Conservation (phyloP, 768 basidiomycete species). For the Russula brevipes region DNA sequence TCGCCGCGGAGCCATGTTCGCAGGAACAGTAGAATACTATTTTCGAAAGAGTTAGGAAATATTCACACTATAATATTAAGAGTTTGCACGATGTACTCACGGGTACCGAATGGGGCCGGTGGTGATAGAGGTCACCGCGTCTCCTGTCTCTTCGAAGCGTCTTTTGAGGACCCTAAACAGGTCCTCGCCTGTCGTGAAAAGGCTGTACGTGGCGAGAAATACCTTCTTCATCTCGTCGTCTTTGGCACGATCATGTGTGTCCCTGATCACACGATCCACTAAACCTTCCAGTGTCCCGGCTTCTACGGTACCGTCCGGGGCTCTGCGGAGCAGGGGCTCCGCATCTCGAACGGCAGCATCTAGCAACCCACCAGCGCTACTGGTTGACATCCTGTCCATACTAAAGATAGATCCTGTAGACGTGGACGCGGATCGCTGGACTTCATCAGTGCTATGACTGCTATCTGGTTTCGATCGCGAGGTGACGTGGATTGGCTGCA, state of each 20-base stretch:
- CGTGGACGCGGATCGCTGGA: neutral
- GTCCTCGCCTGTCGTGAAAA: constrained; percentile 41
- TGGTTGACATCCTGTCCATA: neutral
- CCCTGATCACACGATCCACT: constrained; percentile 37
- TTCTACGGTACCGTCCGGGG: constrained; percentile 31
- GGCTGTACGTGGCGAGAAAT: constrained; percentile 40
- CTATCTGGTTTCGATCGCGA: neutral
- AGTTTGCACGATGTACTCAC: constrained; percentile 1
- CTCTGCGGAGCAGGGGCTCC: constrained; percentile 7
- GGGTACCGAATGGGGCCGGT: constrained; percentile 3
- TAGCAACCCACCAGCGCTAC: neutral
- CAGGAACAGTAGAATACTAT: constrained; percentile 15
- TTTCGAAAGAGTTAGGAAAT: neutral
- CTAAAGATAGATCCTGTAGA: neutral
- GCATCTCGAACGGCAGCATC: constrained; percentile 17
- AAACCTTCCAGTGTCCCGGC: constrained; percentile 43
- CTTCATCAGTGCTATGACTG: too few relatives aligned
- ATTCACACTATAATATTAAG: too few relatives aligned
- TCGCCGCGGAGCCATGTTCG: constrained; percentile 14
- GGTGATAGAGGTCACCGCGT: neutral
- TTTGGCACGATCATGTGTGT: constrained; percentile 27
- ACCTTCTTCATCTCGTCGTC: constrained; percentile 38
- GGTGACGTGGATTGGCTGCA: constrained; percentile 3
- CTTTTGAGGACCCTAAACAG: constrained; percentile 37
- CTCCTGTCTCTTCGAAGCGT: constrained; percentile 36